Percentiles rank a stretch among this genome's conserved stretches.
These are phyloP conservation scores for Kluyveromyces siamensis DNA, from an alignment of 805 yeast species.

Conservation along the genomic window DNA sequence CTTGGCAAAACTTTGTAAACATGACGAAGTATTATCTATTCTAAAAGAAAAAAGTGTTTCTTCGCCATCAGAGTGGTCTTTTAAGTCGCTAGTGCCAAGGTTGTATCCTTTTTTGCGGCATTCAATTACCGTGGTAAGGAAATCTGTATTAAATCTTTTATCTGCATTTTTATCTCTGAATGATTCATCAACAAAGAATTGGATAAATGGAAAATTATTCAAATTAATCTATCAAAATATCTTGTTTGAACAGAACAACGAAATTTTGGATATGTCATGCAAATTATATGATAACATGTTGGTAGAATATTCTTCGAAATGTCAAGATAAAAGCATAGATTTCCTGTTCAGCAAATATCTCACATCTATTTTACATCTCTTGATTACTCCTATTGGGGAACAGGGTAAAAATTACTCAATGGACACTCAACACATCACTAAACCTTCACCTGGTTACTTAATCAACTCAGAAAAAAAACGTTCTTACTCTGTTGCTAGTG, in stretches of 20 bases:
- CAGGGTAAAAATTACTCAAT: conserved; percentile 81
- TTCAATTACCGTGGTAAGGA: conserved; percentile 84
- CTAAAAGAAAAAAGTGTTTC: conserved; percentile 53
- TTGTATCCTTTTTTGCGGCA: conserved; percentile 89
- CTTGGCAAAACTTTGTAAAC: conserved; percentile 78
- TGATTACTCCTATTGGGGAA: conserved; percentile 92
- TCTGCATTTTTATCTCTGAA: conserved; percentile 60
- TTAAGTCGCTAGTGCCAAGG: conserved; percentile 76
- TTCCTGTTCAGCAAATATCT: conserved; percentile 47
- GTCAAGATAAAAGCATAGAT: conserved; percentile 38
- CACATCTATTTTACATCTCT: conserved; percentile 50
- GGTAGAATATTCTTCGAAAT: conserved; percentile 31
- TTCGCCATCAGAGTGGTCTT: conserved; percentile 44
- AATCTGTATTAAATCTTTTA: conserved; percentile 75
- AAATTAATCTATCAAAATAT: conserved; percentile 80
- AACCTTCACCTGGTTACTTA: conserved; percentile 50
- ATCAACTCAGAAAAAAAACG: conserved; percentile 27
- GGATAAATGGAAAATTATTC: conserved; percentile 71
- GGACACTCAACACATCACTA: conserved; percentile 64
- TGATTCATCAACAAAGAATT: conserved; percentile 44
- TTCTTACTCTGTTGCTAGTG: conserved; percentile 25
- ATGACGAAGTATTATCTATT: conserved; percentile 62
- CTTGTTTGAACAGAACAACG: conserved; percentile 78
- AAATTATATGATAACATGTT: conserved; percentile 52
- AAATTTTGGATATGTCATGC: conserved; percentile 55